phyloP scores from a whole-genome alignment of 75 land plant species.

The Adiantum capillusveneris region DNA sequence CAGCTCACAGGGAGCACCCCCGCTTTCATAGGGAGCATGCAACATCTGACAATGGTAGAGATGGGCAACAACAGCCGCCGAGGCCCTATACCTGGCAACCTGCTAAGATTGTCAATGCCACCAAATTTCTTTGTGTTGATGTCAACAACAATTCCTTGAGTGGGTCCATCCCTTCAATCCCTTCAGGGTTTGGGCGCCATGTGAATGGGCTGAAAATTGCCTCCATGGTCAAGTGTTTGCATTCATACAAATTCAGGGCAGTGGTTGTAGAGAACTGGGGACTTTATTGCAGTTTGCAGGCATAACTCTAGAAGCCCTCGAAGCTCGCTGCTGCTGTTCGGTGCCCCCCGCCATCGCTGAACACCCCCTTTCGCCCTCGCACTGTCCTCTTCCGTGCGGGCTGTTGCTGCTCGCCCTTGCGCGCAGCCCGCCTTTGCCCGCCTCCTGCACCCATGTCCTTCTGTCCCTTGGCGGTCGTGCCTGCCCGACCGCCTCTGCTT shows the following conservation, averaged over 20 bases:
- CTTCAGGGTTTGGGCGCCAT: conserved; percentile 51
- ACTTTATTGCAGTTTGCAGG: conserved; percentile 71
- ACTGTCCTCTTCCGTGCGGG: too few relatives aligned
- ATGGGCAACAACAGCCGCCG: conserved; percentile 61
- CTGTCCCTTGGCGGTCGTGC: too few relatives aligned
- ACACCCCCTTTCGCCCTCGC: too few relatives aligned
- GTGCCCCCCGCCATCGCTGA: too few relatives aligned
- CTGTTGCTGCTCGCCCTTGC: too few relatives aligned
- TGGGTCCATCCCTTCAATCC: conserved; percentile 59
- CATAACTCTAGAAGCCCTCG: conserved; percentile 44
- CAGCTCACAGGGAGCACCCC: conserved; percentile 47
- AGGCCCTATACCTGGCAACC: conserved; percentile 75
- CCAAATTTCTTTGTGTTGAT: conserved; percentile 67
- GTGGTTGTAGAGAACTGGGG: conserved; percentile 62
- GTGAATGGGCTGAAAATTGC: conserved; percentile 24
- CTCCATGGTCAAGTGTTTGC: conserved; percentile 51
- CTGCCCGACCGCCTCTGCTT: too few relatives aligned
- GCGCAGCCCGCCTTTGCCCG: too few relatives aligned
- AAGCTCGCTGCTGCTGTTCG: too few relatives aligned
- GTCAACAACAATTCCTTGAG: conserved; percentile 56
- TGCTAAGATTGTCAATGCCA: conserved; percentile 37
- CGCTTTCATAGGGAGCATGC: conserved; percentile 39
- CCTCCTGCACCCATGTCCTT: too few relatives aligned
- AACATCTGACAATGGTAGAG: conserved; percentile 52
- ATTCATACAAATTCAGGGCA: conserved; percentile 60